Base-by-base conservation (phyloP, 306 rosid species). In the Acacia confusa region DNA sequence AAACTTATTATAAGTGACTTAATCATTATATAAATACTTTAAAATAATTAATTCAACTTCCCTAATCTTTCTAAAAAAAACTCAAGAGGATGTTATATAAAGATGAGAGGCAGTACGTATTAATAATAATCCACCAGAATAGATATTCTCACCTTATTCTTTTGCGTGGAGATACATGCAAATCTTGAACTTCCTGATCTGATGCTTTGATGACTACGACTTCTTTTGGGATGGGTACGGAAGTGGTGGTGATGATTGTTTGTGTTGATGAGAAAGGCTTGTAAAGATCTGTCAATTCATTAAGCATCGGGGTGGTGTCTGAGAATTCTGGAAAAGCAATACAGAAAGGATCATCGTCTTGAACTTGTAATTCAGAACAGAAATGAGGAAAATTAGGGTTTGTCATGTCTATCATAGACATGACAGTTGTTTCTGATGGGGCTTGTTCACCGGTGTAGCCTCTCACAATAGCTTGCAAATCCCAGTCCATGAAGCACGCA, bases 381-480 rank as follows among this genome's bases (percentile, higher is more conserved):
- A 81, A 73, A 36, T 79, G 79, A 72, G 78, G 70, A 57, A 65
- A 82, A 43, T 68, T 12, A 80, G 69, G 76, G 9, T 77, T 45
- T 28, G 82, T 82, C 16, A 45, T 4, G n/a, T 78, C 80, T 64
- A 78, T 75, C 58, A 66, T 68, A 68, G 34, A 55, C 25, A 68
- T 43, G 27, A 64, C 34, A 12, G 68, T 44, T 16, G 60, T 19
- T 52, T 19, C 24, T 52, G 2, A 6, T 41, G 65, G 40, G 4
- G 80, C 80, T 79, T 36, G 40, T 36, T 84, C 89, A 72, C 34
- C 47, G 38, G 2, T 80, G 86, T 77, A 72, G 22, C 98, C 97
- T 84, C 89, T 87, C 25, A 92, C 95, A 64, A 94, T 84, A 45
- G 98, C 93, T 44, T 92, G 93, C 90, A 95, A 89, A 83, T 88